Conservation (phyloP, 2,329 filamentous ascomycete genomes). For the Madurella mycetomatis region DNA sequence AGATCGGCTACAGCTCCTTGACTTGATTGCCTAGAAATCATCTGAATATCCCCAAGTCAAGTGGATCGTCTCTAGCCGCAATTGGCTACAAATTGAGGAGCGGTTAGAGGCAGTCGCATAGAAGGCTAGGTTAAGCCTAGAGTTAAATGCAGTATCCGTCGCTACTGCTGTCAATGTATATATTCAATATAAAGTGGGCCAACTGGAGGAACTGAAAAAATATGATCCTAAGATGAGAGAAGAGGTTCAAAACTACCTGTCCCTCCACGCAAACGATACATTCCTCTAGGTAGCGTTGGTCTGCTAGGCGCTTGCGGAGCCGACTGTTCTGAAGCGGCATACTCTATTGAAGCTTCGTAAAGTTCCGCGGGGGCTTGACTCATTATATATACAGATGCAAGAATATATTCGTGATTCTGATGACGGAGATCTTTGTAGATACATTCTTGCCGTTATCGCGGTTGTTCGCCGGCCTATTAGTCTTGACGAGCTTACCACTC, state of each 20-base stretch:
- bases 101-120: conserved; percentile 20
- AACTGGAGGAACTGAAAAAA: conserved; percentile 28
- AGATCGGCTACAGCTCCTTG: conserved; percentile 31
- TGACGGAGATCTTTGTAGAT: conserved; percentile 10
- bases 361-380: conserved; percentile 18
- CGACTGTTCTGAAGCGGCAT: conserved; percentile 13
- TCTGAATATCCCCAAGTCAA: conserved; percentile 31
- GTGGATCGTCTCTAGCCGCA: conserved; percentile 43
- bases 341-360: conserved; percentile 2
- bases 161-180: conserved; percentile 34
- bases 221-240: conserved; percentile 23
- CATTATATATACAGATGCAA: conserved; percentile 14
- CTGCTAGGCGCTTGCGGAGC: conserved; percentile 30
- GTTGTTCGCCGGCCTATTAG: conserved; percentile 13
- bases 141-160: conserved; percentile 34
- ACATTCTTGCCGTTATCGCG: conserved; percentile 12
- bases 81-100: conserved; percentile 35
- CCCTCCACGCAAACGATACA: conserved; percentile 32
- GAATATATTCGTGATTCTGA: conserved; percentile 6
- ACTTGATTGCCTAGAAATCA: conserved; percentile 30
- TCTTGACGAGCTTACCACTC: conserved; percentile 7
- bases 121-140: conserved; percentile 31
- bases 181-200: conserved; percentile 33
- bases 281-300: conserved; percentile 44
- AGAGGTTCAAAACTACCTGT: conserved; percentile 25